These are phyloP conservation scores for Rhodosporidiobolus sp. DNA, from an alignment of 768 basidiomycete genomes.

Conservation along the genomic window DNA sequence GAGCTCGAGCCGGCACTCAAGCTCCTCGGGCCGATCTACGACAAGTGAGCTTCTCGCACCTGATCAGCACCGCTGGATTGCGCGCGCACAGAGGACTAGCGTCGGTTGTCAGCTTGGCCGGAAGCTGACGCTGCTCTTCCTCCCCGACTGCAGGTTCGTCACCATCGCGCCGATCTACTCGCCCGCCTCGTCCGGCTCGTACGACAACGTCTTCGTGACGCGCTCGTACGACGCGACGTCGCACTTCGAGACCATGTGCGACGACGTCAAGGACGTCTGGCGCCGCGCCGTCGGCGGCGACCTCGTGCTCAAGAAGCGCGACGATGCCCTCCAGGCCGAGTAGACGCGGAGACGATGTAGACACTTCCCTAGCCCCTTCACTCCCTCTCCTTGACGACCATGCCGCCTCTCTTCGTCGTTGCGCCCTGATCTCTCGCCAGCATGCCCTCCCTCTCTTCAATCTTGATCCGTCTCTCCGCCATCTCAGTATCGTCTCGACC, in stretches of 20 bases:
- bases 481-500: too few relatives aligned
- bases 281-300: constrained; percentile 73
- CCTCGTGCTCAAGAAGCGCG: constrained; percentile 83
- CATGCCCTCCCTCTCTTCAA: too few relatives aligned
- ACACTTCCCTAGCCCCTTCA: too few relatives aligned
- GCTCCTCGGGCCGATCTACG: constrained; percentile 84
- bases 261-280: constrained; percentile 96
- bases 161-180: constrained; percentile 82
- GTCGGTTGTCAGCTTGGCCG: too few relatives aligned
- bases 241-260: constrained; percentile 92
- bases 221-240: constrained; percentile 97
- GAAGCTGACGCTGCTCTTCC: not conserved
- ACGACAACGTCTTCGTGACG: constrained; percentile 94
- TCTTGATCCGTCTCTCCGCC: too few relatives aligned
- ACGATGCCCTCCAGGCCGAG: constrained; percentile 46
- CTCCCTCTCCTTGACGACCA: too few relatives aligned
- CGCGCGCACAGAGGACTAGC: too few relatives aligned
- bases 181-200: constrained; percentile 73
- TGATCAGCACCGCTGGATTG: too few relatives aligned
- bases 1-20: constrained; percentile 90
- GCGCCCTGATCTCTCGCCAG: too few relatives aligned
- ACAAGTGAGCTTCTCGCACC: constrained; percentile 65
- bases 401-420: too few relatives aligned
- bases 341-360: not conserved
- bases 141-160: constrained; percentile 65